Evolutionary conservation across 2,329 filamentous ascomycete genomes (phyloP), one percentile per base, ranked within the genome.

Genomic region (Thyridium curvatum): DNA sequence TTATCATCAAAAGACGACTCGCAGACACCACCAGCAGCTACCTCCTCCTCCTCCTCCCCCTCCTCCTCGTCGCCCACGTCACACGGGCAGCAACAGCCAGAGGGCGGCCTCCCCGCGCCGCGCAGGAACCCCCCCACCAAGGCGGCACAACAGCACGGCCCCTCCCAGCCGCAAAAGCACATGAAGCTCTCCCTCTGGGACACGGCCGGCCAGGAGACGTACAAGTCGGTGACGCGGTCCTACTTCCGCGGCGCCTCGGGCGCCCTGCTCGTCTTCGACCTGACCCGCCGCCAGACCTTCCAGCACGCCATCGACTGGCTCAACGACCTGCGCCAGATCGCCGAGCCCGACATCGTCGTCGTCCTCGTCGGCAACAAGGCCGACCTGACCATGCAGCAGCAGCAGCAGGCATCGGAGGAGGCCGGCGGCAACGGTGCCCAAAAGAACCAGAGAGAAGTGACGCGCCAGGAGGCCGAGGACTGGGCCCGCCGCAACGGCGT

Each of bases 181-280:
- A 95, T 95, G 89, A 95, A 95, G 65, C 75, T 95, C 5, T 88
- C 82, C 33, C 71, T 97, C 10, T 97, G 91, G 91, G 91, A 96
- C 58, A 97, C 91, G 1, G 91, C 91, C 13, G 91, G 91, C 18
- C 91, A 97, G 62, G 91, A 97, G 68, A 95, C 89, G 12, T 97
- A 97, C 71, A 96, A 96, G 62, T 91, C 85, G 33, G 93, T 97
- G 42, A 97, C 91, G 8, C 75, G 91, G 39, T 93, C 86, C 45
- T 96, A 96, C 67, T 95, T 95, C 64, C 84, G 90, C 38, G 90
- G 89, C 52, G 76, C 76, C 13, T 77, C 72, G 18, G 76, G 76
- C 42, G 76, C 75, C 34, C 73, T 98, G 12, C 78, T 98, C 18
- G 93, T 98, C 45, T 98, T 96, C 58, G 93, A 98, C 62, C 91